These are phyloP conservation scores for Yarrowia porcina DNA, from an alignment of 805 yeast species.

Conservation along the genomic window DNA sequence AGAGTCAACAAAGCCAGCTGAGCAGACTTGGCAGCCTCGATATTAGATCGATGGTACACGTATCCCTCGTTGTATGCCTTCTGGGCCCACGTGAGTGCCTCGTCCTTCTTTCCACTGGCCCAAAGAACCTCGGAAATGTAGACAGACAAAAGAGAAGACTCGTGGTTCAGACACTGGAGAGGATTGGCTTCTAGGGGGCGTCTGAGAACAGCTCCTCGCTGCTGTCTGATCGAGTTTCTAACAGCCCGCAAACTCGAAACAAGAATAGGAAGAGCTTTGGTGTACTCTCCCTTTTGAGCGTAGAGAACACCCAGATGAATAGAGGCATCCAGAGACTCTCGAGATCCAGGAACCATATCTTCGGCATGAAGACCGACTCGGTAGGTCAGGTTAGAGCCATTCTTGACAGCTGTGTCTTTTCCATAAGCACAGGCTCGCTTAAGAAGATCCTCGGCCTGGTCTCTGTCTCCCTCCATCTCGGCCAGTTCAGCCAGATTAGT, in stretches of 20 bases:
- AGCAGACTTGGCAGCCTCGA: conserved; percentile 36
- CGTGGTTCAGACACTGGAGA: neutral
- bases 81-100: conserved; percentile 35
- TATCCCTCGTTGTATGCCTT: conserved; percentile 31
- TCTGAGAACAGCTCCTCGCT: conserved; percentile 4
- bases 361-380: conserved; percentile 10
- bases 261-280: conserved; percentile 2
- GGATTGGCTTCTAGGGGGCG: conserved; percentile 12
- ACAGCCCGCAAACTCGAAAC: conserved; percentile 7
- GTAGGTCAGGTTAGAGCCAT: neutral
- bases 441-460: neutral
- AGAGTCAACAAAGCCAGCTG: conserved; percentile 30
- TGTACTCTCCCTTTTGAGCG: neutral
- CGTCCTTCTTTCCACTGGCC: conserved; percentile 30
- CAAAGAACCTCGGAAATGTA: conserved; percentile 34
- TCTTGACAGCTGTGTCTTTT: neutral
- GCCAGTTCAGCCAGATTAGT: neutral
- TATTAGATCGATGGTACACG: conserved; percentile 29
- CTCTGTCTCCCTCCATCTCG: conserved; percentile 2
- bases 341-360: conserved; percentile 7
- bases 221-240: conserved; percentile 4
- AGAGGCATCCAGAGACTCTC: conserved; percentile 13
- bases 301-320: neutral
- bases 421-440: conserved; percentile 17
- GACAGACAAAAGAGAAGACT: neutral